Evolutionary conservation across 2,329 filamentous ascomycete species (phyloP).

Genomic region (Akanthomyces uredinophilus): DNA sequence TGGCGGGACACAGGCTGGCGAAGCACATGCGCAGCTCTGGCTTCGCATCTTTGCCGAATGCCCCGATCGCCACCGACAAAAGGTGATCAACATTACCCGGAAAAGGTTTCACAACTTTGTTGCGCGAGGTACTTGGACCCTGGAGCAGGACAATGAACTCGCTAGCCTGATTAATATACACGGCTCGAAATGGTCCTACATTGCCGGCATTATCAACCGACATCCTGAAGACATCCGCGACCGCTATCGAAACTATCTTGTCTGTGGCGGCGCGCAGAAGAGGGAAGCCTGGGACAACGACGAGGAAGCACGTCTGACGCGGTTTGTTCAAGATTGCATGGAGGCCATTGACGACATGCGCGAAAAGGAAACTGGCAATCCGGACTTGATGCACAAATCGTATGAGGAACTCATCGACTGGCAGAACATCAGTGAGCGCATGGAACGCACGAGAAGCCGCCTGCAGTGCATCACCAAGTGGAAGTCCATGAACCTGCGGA

Average conservation of each 20-base stretch:
- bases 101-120: constrained; percentile 62
- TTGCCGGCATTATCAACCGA: constrained; percentile 59
- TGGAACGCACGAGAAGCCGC: constrained; percentile 57
- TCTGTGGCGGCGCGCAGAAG: constrained; percentile 49
- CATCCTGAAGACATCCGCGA: constrained; percentile 62
- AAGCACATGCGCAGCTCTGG: constrained; percentile 44
- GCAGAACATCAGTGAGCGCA: constrained; percentile 56
- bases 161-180: constrained; percentile 30
- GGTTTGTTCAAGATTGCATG: constrained; percentile 49
- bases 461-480: constrained; percentile 67
- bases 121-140: constrained; percentile 43
- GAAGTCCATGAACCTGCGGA: constrained; percentile 41
- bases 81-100: constrained; percentile 52
- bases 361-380: constrained; percentile 28
- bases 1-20: constrained; percentile 31
- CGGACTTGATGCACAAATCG: constrained; percentile 30
- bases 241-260: constrained; percentile 63
- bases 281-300: constrained; percentile 54
- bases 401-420: constrained; percentile 59
- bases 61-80: constrained; percentile 46
- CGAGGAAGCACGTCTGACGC: constrained; percentile 52
- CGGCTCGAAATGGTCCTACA: constrained; percentile 54
- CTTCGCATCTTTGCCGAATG: constrained; percentile 40
- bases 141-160: constrained; percentile 33
- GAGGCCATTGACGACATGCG: constrained; percentile 39